Conservation (phyloP, 2,329 filamentous ascomycete genomes). For the Botrytis squamosa region DNA sequence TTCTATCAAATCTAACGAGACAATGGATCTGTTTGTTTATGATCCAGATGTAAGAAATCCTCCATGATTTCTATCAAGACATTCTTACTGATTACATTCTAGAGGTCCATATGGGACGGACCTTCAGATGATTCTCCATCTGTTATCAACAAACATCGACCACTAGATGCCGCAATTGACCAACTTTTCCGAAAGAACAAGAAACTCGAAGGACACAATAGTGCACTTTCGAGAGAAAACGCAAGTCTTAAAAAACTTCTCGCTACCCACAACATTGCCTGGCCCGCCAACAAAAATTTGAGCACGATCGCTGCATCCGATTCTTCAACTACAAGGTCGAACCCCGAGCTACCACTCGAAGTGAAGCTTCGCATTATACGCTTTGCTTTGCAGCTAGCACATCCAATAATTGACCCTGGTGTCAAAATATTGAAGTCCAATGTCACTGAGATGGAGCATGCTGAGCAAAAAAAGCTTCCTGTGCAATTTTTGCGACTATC, state of each 20-base stretch:
- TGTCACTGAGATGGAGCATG: conserved; percentile 1
- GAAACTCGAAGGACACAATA: background rate
- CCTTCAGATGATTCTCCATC: background rate
- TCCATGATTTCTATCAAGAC: background rate
- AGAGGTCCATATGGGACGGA: background rate
- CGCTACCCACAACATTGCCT: background rate
- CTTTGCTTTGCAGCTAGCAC: background rate
- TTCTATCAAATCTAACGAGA: background rate
- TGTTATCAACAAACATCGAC: background rate
- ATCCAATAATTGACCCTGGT: conserved; percentile 1
- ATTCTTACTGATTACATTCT: background rate
- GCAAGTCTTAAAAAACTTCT: background rate
- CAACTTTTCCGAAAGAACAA: background rate
- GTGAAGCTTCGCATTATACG: background rate
- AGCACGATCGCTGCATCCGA: background rate
- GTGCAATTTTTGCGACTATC: conserved; percentile 9
- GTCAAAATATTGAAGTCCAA: background rate
- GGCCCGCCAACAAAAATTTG: no score
- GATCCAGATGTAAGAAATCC: background rate
- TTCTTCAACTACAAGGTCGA: background rate
- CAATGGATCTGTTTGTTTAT: background rate
- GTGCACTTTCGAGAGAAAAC: background rate
- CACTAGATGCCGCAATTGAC: background rate
- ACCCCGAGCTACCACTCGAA: background rate
- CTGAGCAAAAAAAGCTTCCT: background rate